A percentile compares a stretch with the other conserved stretches of the same genome.
Conservation (phyloP, 1,139 yeast species). For the Taphrina pruni region DNA sequence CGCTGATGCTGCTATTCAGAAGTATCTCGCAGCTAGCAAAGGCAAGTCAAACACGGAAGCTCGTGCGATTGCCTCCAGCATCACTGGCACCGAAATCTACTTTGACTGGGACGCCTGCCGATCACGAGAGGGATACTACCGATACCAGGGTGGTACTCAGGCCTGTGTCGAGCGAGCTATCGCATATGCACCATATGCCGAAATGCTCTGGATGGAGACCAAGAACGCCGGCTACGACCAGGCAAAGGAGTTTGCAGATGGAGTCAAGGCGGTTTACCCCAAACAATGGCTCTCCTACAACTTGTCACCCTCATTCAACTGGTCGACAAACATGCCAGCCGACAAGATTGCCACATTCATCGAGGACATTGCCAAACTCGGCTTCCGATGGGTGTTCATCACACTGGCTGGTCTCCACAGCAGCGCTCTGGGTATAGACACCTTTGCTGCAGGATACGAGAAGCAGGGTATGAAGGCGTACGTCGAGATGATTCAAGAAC, state of each 20-base stretch:
- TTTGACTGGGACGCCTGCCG: conserved; percentile 97
- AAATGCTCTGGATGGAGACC: conserved; percentile 98
- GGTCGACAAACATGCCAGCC: conserved; percentile 79
- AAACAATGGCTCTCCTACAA: conserved; percentile 95
- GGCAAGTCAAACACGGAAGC: conserved; percentile 80
- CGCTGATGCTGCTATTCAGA: conserved; percentile 67
- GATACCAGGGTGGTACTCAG: conserved; percentile 95
- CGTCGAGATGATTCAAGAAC: conserved; percentile 83
- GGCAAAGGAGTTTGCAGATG: conserved; percentile 93
- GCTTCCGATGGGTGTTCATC: conserved; percentile 97
- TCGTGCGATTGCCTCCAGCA: conserved; percentile 71
- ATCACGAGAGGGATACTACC: conserved; percentile 96
- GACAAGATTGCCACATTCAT: conserved; percentile 89
- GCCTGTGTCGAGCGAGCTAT: conserved; percentile 98
- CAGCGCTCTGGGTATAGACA: conserved; percentile 88
- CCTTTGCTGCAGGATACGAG: conserved; percentile 78
- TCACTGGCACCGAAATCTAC: conserved; percentile 82
- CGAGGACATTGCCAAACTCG: conserved; percentile 77
- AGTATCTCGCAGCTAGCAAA: conserved; percentile 58
- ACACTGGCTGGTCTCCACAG: conserved; percentile 97
- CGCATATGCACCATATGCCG: conserved; percentile 93
- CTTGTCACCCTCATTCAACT: conserved; percentile 95
- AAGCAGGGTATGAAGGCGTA: conserved; percentile 93
- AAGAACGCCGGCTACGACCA: conserved; percentile 92
- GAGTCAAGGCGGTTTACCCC: conserved; percentile 81